Evolutionary conservation across 2,329 filamentous ascomycete species (phyloP).

Genomic region (Hansfordia pulvinata): DNA sequence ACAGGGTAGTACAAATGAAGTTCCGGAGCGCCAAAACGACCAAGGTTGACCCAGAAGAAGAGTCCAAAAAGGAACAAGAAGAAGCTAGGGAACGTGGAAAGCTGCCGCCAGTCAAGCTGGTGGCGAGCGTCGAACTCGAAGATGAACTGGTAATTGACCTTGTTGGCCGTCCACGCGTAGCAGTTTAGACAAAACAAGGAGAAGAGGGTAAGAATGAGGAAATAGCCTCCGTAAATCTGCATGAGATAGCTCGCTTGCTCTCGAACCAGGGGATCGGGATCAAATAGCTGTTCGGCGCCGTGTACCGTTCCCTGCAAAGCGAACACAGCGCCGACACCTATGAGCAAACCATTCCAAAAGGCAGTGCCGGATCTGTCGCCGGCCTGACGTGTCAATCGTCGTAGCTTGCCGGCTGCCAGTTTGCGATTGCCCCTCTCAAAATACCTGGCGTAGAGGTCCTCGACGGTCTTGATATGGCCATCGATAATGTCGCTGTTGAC

Average conservation of each 20-base stretch:
- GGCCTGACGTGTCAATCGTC: slow-evolving; percentile 50
- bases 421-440: slow-evolving; percentile 93
- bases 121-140: slow-evolving; percentile 90
- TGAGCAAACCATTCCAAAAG: slow-evolving; percentile 49
- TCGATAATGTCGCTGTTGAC: slow-evolving; percentile 81
- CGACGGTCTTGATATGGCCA: slow-evolving; percentile 62
- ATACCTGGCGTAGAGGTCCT: slow-evolving; percentile 88
- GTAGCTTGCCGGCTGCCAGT: slow-evolving; percentile 74
- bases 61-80: slow-evolving; percentile 68
- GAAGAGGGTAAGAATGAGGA: slow-evolving; percentile 69
- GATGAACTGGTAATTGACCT: slow-evolving; percentile 93
- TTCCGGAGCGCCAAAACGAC: slow-evolving; percentile 44
- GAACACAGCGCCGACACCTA: slow-evolving; percentile 56
- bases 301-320: slow-evolving; percentile 51
- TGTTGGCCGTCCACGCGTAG: slow-evolving; percentile 66
- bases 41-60: slow-evolving; percentile 83
- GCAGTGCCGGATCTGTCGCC: slow-evolving; percentile 41
- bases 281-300: slow-evolving; percentile 37
- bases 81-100: slow-evolving; percentile 76
- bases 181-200: slow-evolving; percentile 78
- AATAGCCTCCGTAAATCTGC: slow-evolving; percentile 89
- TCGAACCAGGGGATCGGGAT: slow-evolving; percentile 31
- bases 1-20: slow-evolving; percentile 83
- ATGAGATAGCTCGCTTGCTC: slow-evolving; percentile 54
- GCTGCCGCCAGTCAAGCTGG: slow-evolving; percentile 77